Conservation (phyloP, 148 eudicot species). For the Dysphania ambrosioides region DNA sequence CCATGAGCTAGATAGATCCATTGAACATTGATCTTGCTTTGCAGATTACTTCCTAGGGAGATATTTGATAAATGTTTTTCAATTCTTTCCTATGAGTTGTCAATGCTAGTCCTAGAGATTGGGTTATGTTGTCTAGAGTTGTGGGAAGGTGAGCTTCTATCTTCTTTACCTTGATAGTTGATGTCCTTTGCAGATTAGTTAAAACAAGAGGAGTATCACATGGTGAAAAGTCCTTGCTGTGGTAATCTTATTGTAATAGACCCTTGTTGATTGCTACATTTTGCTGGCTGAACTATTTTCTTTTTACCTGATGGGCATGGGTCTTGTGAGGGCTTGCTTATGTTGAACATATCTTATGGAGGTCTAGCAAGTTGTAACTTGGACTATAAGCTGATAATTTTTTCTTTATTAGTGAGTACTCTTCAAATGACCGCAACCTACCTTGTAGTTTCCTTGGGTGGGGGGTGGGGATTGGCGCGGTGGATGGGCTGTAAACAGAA, state of each 20-base stretch:
- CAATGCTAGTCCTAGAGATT: background rate
- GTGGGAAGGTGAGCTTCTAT: background rate
- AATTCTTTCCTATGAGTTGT: too few species aligned
- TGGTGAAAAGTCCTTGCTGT: background rate
- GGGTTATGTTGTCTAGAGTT: background rate
- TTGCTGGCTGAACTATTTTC: background rate
- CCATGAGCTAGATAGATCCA: background rate
- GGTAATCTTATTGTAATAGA: background rate
- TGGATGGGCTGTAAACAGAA: too few species aligned
- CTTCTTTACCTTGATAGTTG: background rate
- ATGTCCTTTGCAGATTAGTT: background rate
- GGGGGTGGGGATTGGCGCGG: too few species aligned
- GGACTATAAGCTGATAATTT: too few species aligned
- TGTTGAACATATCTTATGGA: too few species aligned
- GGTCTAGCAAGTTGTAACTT: too few species aligned
- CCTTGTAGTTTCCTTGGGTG: too few species aligned
- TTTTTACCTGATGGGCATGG: background rate
- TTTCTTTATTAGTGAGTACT: too few species aligned
- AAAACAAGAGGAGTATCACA: background rate
- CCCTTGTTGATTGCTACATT: background rate
- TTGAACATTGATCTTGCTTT: background rate
- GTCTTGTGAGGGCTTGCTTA: too few species aligned
- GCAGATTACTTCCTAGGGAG: too few species aligned
- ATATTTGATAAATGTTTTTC: too few species aligned
- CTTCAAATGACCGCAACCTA: too few species aligned